Conservation (phyloP, 2,329 filamentous ascomycete genomes). For the Trichophyton verrucosum region DNA sequence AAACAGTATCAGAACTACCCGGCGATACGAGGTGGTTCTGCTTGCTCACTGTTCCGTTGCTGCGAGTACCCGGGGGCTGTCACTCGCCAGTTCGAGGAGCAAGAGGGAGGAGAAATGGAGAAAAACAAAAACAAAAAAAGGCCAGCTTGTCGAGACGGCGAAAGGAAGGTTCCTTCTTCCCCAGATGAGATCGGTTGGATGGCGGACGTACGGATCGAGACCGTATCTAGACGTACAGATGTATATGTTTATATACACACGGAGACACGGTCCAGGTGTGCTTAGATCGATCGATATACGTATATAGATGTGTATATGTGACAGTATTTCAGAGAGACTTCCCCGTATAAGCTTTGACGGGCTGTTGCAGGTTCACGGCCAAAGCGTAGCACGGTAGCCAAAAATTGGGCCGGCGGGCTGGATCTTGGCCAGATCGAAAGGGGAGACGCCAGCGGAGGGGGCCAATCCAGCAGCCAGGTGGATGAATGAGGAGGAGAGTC, state of each 20-base stretch:
- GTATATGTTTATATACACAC: background rate
- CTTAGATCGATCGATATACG: too few relatives aligned
- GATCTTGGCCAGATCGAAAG: conserved; percentile 1
- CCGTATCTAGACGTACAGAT: background rate
- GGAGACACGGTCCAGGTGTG: background rate
- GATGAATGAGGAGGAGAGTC: background rate
- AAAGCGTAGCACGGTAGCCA: conserved; percentile 4
- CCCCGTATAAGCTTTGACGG: conserved; percentile 1
- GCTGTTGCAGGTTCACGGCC: background rate
- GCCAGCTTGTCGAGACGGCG: background rate
- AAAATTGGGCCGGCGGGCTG: conserved; percentile 1
- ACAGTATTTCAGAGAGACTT: background rate
- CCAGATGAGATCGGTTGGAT: background rate
- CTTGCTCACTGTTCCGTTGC: background rate
- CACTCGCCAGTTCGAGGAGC: background rate
- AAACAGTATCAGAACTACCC: background rate
- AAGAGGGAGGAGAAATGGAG: background rate
- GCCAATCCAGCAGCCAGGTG: background rate
- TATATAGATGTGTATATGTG: background rate
- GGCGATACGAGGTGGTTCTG: background rate
- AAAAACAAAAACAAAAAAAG: background rate
- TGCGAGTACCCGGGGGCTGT: background rate
- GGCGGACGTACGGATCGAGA: background rate
- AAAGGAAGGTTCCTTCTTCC: background rate
- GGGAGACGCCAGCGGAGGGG: background rate